Conservation (phyloP, 2,329 filamentous ascomycete genomes). For the Paecilomyces dactylethromorphus region DNA sequence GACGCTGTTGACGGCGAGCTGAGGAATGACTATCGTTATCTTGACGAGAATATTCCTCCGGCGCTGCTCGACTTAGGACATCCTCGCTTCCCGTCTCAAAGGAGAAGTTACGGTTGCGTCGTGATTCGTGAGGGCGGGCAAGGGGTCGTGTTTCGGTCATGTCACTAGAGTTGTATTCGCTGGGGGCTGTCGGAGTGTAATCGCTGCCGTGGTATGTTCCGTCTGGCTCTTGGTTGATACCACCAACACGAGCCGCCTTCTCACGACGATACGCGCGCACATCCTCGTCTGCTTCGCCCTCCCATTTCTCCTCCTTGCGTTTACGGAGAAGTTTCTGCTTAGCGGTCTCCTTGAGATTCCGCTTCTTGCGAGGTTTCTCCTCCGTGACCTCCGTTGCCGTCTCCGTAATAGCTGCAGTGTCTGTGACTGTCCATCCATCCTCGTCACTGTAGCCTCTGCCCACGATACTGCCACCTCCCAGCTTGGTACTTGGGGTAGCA, state of each 20-base stretch:
- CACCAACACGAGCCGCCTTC: conserved; percentile 77
- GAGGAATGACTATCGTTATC: conserved; percentile 21
- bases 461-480: conserved; percentile 79
- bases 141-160: conserved; percentile 44
- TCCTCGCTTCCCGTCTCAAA: conserved; percentile 45
- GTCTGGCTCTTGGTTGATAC: conserved; percentile 76
- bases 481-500: conserved; percentile 71
- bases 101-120: conserved; percentile 33
- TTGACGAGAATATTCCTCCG: conserved; percentile 22
- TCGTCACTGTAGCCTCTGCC: conserved; percentile 60
- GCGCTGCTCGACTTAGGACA: conserved; percentile 28
- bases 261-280: conserved; percentile 81
- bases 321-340: conserved; percentile 31
- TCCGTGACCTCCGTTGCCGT: conserved; percentile 42
- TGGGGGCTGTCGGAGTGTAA: conserved; percentile 58
- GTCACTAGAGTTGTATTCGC: conserved; percentile 38
- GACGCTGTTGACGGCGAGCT: conserved; percentile 24
- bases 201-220: conserved; percentile 76
- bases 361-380: conserved; percentile 23
- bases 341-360: conserved; percentile 30
- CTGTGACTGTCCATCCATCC: conserved; percentile 35
- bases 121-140: conserved; percentile 20
- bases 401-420: conserved; percentile 55
- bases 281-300: conserved; percentile 59
- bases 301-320: conserved; percentile 45